phyloP scores from a whole-genome alignment of 805 yeast genomes.

The Candida gorgasii region DNA sequence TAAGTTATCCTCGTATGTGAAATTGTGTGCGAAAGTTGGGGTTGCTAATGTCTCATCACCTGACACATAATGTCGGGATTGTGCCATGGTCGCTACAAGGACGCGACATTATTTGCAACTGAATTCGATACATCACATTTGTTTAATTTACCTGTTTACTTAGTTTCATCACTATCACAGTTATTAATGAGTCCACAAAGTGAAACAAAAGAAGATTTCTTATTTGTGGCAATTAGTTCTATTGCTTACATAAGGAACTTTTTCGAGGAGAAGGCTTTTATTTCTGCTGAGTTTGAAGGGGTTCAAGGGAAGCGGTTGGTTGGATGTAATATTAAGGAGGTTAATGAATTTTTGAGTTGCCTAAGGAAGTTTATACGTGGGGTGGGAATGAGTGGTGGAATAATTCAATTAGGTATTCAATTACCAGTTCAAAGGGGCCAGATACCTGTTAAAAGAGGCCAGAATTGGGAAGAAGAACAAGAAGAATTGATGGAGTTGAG shows the following conservation, averaged over 20 bases:
- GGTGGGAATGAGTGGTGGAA: conserved; percentile 45
- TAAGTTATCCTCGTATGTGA: no score
- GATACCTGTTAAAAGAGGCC: no score
- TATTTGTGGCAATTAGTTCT: conserved; percentile 1
- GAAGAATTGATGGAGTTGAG: no score
- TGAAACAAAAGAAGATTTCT: no score
- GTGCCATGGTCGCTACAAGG: no score
- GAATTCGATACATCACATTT: neutral
- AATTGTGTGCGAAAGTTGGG: neutral
- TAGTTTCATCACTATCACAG: no score
- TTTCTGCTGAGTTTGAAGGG: neutral
- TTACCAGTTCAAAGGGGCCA: neutral
- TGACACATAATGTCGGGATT: no score
- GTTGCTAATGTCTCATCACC: neutral
- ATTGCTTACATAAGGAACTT: conserved; percentile 11
- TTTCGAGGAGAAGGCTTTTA: neutral
- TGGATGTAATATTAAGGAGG: conserved; percentile 47
- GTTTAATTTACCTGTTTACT: neutral
- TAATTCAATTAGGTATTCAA: conserved; percentile 31
- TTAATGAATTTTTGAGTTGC: conserved; percentile 52
- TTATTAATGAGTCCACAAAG: no score
- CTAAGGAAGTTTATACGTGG: conserved; percentile 50
- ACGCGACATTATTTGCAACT: no score
- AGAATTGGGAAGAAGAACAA: no score
- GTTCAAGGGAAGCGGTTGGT: conserved; percentile 39